phyloP scores from a whole-genome alignment of 441 rosid genomes.

The Raphanus hybrid region DNA sequence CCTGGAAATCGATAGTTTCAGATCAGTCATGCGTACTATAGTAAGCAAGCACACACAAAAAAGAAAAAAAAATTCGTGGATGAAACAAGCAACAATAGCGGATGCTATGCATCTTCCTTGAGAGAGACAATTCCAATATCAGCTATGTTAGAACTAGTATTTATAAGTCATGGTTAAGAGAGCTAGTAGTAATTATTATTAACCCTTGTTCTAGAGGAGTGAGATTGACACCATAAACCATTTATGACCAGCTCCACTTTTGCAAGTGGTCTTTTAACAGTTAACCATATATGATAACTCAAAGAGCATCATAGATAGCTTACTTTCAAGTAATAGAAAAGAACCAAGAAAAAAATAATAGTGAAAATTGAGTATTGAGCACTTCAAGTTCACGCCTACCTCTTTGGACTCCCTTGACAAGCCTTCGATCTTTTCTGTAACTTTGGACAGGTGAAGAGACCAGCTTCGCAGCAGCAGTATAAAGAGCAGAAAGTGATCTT shows the following conservation, averaged over 20 bases:
- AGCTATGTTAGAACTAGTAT: slow-evolving; percentile 1
- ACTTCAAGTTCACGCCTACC: slow-evolving; percentile 50
- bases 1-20: slow-evolving; percentile 52
- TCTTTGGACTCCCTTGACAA: slow-evolving; percentile 95
- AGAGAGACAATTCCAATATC: slow-evolving; percentile 9
- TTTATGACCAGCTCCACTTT: slow-evolving; percentile 10
- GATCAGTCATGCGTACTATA: background rate
- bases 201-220: slow-evolving; percentile 13
- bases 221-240: background rate
- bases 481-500: slow-evolving; percentile 84
- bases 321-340: slow-evolving; percentile 7
- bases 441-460: slow-evolving; percentile 89
- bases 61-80: too few species aligned
- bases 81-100: background rate
- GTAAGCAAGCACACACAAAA: too few species aligned
- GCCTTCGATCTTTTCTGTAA: slow-evolving; percentile 85
- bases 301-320: too few species aligned
- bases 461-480: slow-evolving; percentile 84
- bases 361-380: too few species aligned
- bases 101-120: slow-evolving; percentile 16
- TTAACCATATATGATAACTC: background rate
- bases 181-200: background rate
- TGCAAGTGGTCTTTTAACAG: slow-evolving; percentile 19
- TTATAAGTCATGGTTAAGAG: background rate
- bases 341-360: background rate